Conservation (phyloP, 2,329 filamentous ascomycete genomes). For the Fulvia fulva region DNA sequence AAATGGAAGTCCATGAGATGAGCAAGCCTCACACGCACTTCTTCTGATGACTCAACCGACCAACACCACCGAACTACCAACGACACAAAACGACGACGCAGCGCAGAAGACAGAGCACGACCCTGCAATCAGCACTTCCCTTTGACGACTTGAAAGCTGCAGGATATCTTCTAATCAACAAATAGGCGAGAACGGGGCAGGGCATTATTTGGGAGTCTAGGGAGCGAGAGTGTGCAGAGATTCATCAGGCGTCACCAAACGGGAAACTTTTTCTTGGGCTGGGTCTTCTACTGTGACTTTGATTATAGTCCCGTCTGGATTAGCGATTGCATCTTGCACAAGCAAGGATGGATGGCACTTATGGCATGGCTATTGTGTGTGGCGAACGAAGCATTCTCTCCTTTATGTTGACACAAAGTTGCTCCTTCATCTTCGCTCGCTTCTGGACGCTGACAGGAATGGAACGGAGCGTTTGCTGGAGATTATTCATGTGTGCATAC, state of each 20-base stretch:
- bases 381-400: not conserved
- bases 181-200: constrained; percentile 5
- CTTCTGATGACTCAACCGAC: constrained; percentile 70
- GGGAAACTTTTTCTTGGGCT: constrained; percentile 7
- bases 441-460: not conserved
- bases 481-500: not conserved
- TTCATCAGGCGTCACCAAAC: constrained; percentile 1
- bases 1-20: constrained; percentile 99
- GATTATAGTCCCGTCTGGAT: constrained; percentile 21
- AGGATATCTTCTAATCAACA: constrained; percentile 19
- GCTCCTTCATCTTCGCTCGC: not conserved
- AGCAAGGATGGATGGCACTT: constrained; percentile 7
- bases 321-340: constrained; percentile 23
- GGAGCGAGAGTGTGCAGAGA: not conserved
- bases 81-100: constrained; percentile 19
- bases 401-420: not conserved
- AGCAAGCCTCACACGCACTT: constrained; percentile 99
- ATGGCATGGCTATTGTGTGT: constrained; percentile 2
- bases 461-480: not conserved
- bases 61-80: constrained; percentile 12
- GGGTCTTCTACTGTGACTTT: constrained; percentile 12
- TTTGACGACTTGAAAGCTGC: constrained; percentile 4
- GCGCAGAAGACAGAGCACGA: constrained; percentile 15
- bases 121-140: constrained; percentile 5
- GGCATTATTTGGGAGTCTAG: not conserved